phyloP scores from a whole-genome alignment of 23 red algal species.

The Gracilariopsis chorda region DNA sequence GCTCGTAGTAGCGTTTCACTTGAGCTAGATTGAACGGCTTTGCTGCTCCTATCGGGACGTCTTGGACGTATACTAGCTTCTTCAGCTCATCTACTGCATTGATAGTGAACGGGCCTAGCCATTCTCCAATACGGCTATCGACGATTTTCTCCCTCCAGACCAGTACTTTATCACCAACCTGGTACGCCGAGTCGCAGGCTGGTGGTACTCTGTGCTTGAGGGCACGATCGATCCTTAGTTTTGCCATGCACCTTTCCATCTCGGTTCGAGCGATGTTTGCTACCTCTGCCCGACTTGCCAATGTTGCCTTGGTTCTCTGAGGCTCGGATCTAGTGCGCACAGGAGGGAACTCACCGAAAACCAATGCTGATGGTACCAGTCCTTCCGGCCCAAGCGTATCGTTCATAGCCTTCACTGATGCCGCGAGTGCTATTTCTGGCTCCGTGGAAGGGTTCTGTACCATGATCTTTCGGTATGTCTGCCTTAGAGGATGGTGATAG shows the following conservation, averaged over 20 bases:
- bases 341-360: conserved; percentile 42
- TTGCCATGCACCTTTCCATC: conserved; percentile 7
- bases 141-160: conserved; percentile 64
- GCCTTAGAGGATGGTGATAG: neutral
- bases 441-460: neutral
- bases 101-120: conserved; percentile 31
- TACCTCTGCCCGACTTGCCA: neutral
- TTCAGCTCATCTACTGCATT: neutral
- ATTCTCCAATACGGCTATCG: conserved; percentile 36
- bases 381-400: conserved; percentile 58
- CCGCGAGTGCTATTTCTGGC: neutral
- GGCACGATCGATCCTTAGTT: neutral
- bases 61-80: conserved; percentile 39
- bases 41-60: neutral
- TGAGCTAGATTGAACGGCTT: conserved; percentile 27
- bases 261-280: neutral
- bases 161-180: conserved; percentile 30
- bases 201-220: conserved; percentile 7
- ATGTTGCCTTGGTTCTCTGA: neutral
- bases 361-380: conserved; percentile 20
- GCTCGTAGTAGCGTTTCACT: conserved; percentile 29
- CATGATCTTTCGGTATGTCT: conserved; percentile 26
- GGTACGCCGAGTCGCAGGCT: neutral
- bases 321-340: conserved; percentile 12
- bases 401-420: conserved; percentile 51